A percentile compares a stretch with the other conserved stretches of the same genome.
Evolutionary conservation across 164 flowering plant species (phyloP).

Genomic region (Vitis rupestris): DNA sequence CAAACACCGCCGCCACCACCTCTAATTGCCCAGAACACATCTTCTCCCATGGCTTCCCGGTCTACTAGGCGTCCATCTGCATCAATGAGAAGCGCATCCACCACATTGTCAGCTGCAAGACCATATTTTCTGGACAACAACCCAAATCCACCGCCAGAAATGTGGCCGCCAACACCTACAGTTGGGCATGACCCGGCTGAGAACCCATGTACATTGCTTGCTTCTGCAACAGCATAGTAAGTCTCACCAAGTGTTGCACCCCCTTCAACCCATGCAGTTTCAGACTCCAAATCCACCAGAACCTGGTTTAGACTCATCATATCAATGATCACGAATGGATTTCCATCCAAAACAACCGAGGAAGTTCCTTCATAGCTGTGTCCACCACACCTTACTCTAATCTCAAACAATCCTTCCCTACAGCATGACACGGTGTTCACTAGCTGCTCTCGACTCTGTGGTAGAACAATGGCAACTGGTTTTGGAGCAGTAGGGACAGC

Average conservation of each 20-base stretch:
- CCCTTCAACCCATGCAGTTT: constrained; percentile 50
- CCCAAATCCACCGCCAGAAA: constrained; percentile 59
- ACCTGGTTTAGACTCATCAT: constrained; percentile 40
- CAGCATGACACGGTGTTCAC: constrained; percentile 25
- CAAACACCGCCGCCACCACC: constrained; percentile 59
- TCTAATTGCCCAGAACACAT: constrained; percentile 61
- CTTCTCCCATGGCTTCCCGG: constrained; percentile 50
- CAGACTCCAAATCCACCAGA: constrained; percentile 29
- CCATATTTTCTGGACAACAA: constrained; percentile 52
- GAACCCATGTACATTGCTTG: constrained; percentile 40
- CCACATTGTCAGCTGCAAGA: constrained; percentile 54
- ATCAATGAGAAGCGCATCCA: constrained; percentile 45
- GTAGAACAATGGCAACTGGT: constrained; percentile 46
- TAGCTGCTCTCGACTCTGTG: constrained; percentile 31
- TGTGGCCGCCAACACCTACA: constrained; percentile 55
- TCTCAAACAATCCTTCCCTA: constrained; percentile 16
- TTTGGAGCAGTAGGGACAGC: constrained; percentile 21
- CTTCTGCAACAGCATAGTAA: constrained; percentile 37
- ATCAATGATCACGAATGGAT: constrained; percentile 45
- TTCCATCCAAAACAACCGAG: constrained; percentile 21
- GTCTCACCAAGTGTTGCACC: constrained; percentile 62
- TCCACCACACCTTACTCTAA: constrained; percentile 52
- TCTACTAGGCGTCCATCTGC: constrained; percentile 33
- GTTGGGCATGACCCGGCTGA: constrained; percentile 61
- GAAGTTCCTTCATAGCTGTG: constrained; percentile 60